Conservation (phyloP, 352 stramenopile species). For the Aphanomyces astaci region DNA sequence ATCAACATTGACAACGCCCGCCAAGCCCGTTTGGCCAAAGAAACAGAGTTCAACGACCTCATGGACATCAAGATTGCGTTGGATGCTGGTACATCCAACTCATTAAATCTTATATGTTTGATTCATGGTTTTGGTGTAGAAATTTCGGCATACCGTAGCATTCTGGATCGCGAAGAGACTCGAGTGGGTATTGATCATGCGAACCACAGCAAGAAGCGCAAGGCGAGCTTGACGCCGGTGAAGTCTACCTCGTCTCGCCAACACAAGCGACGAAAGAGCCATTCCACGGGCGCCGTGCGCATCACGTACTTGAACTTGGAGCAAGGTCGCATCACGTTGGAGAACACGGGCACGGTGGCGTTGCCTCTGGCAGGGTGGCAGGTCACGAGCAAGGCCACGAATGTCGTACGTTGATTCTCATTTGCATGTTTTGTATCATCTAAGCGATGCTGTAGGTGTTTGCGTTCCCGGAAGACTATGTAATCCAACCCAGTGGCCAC, state of each 20-base stretch:
- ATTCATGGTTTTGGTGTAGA: slow-evolving; percentile 45
- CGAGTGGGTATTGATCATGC: slow-evolving; percentile 38
- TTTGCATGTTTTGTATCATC: no score
- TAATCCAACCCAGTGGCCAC: slow-evolving; percentile 57
- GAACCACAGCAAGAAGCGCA: slow-evolving; percentile 40
- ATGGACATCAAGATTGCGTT: slow-evolving; percentile 77
- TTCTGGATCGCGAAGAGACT: slow-evolving; percentile 71
- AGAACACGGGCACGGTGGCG: slow-evolving; percentile 53
- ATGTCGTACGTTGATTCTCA: slow-evolving; percentile 34
- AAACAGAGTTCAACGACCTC: slow-evolving; percentile 77
- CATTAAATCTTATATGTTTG: background rate
- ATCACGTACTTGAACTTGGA: slow-evolving; percentile 60
- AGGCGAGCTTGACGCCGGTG: slow-evolving; percentile 27
- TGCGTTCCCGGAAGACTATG: slow-evolving; percentile 23
- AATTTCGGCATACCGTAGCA: slow-evolving; percentile 73
- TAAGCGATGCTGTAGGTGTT: slow-evolving; percentile 19
- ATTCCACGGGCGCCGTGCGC: slow-evolving; percentile 34
- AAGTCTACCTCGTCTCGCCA: background rate
- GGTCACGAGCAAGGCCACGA: slow-evolving; percentile 28
- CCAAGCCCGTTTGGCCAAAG: slow-evolving; percentile 59
- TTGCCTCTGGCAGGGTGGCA: slow-evolving; percentile 59
- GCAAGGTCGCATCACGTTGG: slow-evolving; percentile 68
- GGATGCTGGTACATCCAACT: slow-evolving; percentile 18
- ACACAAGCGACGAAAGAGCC: slow-evolving; percentile 22
- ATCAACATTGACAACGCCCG: slow-evolving; percentile 58